Percentiles rank a stretch among this genome's conserved stretches.
Conservation (phyloP, 768 basidiomycete species). For the Trametes punicea region DNA sequence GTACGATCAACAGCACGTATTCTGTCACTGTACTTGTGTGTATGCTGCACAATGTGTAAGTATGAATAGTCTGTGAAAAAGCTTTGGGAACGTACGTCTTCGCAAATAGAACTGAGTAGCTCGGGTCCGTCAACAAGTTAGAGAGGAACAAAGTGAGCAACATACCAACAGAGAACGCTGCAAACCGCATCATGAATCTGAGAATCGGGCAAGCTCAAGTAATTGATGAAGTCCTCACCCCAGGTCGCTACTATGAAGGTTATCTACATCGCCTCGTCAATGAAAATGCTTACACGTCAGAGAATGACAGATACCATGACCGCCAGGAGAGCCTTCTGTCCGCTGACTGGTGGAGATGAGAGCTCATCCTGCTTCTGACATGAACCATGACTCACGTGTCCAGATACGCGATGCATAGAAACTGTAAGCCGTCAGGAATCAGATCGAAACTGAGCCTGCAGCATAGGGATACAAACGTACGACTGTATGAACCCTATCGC, state of each 20-base stretch:
- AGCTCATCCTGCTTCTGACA: not conserved
- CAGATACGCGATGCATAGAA: constrained; percentile 6
- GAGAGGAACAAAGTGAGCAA: not conserved
- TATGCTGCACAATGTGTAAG: not conserved
- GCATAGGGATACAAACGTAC: too few relatives aligned
- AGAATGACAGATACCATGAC: not conserved
- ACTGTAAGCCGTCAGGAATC: not conserved
- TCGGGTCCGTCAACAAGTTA: not conserved
- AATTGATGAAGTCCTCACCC: not conserved
- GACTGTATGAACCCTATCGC: not conserved
- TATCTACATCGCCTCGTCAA: not conserved
- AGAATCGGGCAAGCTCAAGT: not conserved
- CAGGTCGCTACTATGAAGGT: not conserved
- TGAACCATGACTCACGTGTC: not conserved
- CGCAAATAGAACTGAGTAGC: not conserved
- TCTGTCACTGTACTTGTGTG: not conserved
- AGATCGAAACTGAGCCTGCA: too few relatives aligned
- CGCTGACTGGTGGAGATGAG: not conserved
- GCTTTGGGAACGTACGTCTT: not conserved
- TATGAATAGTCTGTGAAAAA: not conserved
- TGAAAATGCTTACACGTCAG: too few relatives aligned
- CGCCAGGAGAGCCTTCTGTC: not conserved
- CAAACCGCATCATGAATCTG: not conserved
- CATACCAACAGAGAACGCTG: not conserved
- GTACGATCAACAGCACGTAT: not conserved